Conservation (phyloP, 140 eudicot genomes). For the Ambrosia hybrid region DNA sequence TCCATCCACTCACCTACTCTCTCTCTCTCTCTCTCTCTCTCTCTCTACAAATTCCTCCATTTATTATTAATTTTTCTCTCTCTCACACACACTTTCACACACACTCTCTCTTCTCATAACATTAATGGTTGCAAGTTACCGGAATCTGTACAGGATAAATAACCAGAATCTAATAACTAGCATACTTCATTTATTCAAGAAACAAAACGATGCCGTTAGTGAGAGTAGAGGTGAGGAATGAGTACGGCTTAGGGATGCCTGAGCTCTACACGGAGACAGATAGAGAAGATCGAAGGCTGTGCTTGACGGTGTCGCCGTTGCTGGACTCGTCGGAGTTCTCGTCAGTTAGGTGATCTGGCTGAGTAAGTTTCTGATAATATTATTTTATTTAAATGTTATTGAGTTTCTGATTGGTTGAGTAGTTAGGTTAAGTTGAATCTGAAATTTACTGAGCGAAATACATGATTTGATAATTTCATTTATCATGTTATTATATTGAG, state of each 20-base stretch:
- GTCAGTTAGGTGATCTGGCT: conserved; percentile 98
- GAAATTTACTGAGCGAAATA: conserved; percentile 11
- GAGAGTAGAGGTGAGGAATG: conserved; percentile 76
- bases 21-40: too few relatives aligned
- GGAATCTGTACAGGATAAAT: conserved; percentile 3
- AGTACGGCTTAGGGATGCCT: conserved; percentile 74
- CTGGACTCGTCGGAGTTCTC: conserved; percentile 96
- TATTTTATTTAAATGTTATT: not conserved
- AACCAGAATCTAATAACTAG: not conserved
- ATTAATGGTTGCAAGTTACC: conserved; percentile 25
- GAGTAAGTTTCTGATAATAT: conserved; percentile 42
- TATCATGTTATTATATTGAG: too few relatives aligned
- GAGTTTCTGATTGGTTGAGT: not conserved
- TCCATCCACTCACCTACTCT: conserved; percentile 62
- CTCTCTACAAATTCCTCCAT: conserved; percentile 20
- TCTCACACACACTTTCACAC: conserved; percentile 23
- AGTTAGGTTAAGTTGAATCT: not conserved
- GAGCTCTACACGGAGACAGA: conserved; percentile 60
- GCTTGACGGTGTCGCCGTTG: conserved; percentile 96
- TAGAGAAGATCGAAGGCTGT: conserved; percentile 84
- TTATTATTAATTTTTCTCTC: not conserved
- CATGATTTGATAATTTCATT: not conserved
- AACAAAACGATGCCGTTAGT: conserved; percentile 63
- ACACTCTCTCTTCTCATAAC: conserved; percentile 7
- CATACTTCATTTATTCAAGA: conserved; percentile 12